Evolutionary conservation across 108 stramenopile species (phyloP).

Genomic region (Schizochytrium sp.): DNA sequence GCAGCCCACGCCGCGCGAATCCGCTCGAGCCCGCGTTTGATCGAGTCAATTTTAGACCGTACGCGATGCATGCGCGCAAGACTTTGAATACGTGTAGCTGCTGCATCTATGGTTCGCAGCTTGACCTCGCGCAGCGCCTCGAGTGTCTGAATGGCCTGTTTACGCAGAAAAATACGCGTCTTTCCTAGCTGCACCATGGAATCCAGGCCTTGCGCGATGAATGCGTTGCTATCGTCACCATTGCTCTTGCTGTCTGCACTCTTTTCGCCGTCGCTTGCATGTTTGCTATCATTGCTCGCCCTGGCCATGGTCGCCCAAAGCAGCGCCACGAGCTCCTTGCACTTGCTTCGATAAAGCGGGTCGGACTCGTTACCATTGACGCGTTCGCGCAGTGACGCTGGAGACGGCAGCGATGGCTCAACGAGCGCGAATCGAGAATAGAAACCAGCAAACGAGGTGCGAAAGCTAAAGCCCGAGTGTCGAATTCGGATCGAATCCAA

Average conservation of each 20-base stretch:
- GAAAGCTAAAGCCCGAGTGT: constrained; percentile 20
- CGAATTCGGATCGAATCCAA: constrained; percentile 12
- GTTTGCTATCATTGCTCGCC: too few relatives aligned
- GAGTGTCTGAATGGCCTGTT: constrained; percentile 17
- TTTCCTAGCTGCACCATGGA: constrained; percentile 3
- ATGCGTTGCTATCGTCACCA: neutral
- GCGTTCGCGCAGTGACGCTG: neutral
- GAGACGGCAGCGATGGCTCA: neutral
- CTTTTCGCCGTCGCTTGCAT: too few relatives aligned
- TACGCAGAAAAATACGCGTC: constrained; percentile 9
- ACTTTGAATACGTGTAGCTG: neutral
- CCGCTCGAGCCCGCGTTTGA: neutral
- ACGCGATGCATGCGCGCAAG: neutral
- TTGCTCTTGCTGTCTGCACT: neutral
- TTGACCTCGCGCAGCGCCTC: constrained; percentile 25
- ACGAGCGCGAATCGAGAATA: constrained; percentile 28
- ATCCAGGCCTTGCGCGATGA: neutral
- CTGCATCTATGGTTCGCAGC: constrained; percentile 22
- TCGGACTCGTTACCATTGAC: neutral
- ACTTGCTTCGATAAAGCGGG: neutral
- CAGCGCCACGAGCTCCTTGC: neutral
- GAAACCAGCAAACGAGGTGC: constrained; percentile 25
- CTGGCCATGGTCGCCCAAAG: neutral
- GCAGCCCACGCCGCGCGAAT: neutral
- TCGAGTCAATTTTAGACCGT: neutral